Conservation (phyloP, 2,329 filamentous ascomycete genomes). For the Xylaria hypoxylon region DNA sequence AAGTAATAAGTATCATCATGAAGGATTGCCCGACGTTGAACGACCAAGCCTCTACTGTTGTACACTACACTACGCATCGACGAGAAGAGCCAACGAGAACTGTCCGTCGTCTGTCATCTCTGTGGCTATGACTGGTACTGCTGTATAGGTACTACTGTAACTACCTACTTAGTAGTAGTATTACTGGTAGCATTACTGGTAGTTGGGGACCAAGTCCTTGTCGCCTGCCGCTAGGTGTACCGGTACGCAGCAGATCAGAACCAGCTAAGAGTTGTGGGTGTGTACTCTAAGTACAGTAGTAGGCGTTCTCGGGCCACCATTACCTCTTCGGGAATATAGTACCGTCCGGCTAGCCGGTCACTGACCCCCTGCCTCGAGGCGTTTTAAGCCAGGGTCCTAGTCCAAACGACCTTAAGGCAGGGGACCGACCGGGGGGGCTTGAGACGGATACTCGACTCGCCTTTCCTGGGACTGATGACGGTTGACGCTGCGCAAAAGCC, state of each 20-base stretch:
- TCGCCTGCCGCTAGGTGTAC: slow-evolving; percentile 17
- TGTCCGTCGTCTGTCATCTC: slow-evolving; percentile 16
- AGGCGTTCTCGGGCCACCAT: slow-evolving; percentile 48
- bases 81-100: slow-evolving; percentile 21
- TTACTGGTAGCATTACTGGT: slow-evolving; percentile 13
- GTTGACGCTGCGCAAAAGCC: slow-evolving; percentile 53
- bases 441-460: slow-evolving; percentile 59
- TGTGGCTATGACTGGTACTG: slow-evolving; percentile 6
- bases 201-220: slow-evolving; percentile 22
- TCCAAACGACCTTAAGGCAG: slow-evolving; percentile 50
- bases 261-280: slow-evolving; percentile 30
- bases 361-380: slow-evolving; percentile 46
- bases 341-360: slow-evolving; percentile 51
- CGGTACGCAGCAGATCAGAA: slow-evolving; percentile 20
- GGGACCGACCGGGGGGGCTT: slow-evolving; percentile 53
- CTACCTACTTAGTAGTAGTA: too few relatives aligned
- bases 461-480: slow-evolving; percentile 50
- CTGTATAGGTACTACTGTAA: slow-evolving; percentile 7
- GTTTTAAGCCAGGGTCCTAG: slow-evolving; percentile 52
- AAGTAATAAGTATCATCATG: slow-evolving; percentile 37
- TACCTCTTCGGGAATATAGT: slow-evolving; percentile 49
- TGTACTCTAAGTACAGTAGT: too few relatives aligned
- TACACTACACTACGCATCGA: slow-evolving; percentile 30
- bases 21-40: slow-evolving; percentile 56
- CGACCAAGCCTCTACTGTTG: slow-evolving; percentile 47